Evolutionary conservation across 1,139 yeast species (phyloP), one percentile per base, ranked within the genome.

Genomic region (Torulaspora globosa): DNA sequence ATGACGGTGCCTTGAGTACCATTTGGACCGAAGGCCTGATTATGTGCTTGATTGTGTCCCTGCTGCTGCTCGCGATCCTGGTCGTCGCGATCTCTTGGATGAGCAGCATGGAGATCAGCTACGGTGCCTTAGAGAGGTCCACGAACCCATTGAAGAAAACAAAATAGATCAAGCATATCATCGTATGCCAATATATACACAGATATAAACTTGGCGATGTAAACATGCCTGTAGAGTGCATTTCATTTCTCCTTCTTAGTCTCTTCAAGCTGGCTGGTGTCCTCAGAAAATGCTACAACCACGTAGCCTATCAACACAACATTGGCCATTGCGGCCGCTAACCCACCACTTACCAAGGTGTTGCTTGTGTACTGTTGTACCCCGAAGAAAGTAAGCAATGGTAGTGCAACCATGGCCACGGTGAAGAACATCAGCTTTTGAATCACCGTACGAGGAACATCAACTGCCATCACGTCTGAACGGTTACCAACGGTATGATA

Each of bases 321-420:
- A 63, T 92, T 92, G 37, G 97, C 97, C 41, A 81, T 80, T 15
- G 82, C 71, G 0, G 97, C 97, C 27, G 97, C 96, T 14, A 82
- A 63, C 4, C 96, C 96, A 29, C 98, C 98, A 45, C 95, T 84
- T 39, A 83, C 70, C 12, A 89, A 69, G 4, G 95, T 78, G 58
- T 79, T 85, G 59, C 72, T 56, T 27, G 73, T 75, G 24, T 76
- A 55, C 56, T 71, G 73, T 59, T 84, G 88, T 29, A 78, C 68
- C 7, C 73, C 53, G 67, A 90, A 92, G 68, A 92, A 92, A 1
- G 88, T 71, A 39, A 75, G 50, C 55, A 92, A 62, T 8, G 98
- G 98, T 41, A 83, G 75, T 26, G 80, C 66, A 47, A 92, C 80
- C 97, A 92, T 90, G 43, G 95, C 88, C 3, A 76, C 87, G 10